Evolutionary conservation across 768 basidiomycete species (phyloP).

Genomic region (Termitomyces titanicus): DNA sequence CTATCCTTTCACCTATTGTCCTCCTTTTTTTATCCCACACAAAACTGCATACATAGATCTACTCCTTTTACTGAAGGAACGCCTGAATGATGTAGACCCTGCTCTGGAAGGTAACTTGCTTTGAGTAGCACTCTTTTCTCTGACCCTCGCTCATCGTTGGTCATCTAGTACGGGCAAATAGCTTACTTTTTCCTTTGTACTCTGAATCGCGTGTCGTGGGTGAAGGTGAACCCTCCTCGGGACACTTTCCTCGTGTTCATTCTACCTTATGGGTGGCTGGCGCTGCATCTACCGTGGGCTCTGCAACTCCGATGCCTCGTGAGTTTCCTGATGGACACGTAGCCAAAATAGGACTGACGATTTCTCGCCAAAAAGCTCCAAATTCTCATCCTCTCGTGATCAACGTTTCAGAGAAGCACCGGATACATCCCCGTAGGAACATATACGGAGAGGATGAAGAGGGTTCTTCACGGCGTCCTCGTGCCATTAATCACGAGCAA

Average conservation of each 20-base stretch:
- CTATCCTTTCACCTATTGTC: constrained; percentile 45
- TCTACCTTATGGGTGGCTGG: neutral
- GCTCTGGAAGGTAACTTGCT: constrained; percentile 29
- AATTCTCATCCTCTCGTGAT: constrained; percentile 24
- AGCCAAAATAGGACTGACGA: constrained; percentile 9
- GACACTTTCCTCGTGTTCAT: neutral
- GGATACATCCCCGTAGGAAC: constrained; percentile 5
- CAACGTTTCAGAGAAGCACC: neutral
- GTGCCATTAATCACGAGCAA: constrained; percentile 24
- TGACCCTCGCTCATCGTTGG: neutral
- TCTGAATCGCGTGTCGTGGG: constrained; percentile 23
- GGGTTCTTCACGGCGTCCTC: constrained; percentile 12
- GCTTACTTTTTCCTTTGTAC: constrained; percentile 32
- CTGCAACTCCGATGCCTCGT: constrained; percentile 34
- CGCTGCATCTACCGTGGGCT: constrained; percentile 11
- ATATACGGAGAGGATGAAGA: constrained; percentile 15
- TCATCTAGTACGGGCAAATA: constrained; percentile 26
- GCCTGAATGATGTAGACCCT: constrained; percentile 27
- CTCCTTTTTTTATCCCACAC: constrained; percentile 32
- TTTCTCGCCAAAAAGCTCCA: constrained; percentile 27
- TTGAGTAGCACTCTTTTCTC: constrained; percentile 3
- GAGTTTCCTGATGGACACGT: constrained; percentile 14
- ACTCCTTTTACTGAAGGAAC: constrained; percentile 37
- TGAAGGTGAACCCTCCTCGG: constrained; percentile 11
- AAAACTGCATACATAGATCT: constrained; percentile 50